phyloP scores from a whole-genome alignment of 495 filamentous ascomycete genomes.

The Penicillium pulvis region DNA sequence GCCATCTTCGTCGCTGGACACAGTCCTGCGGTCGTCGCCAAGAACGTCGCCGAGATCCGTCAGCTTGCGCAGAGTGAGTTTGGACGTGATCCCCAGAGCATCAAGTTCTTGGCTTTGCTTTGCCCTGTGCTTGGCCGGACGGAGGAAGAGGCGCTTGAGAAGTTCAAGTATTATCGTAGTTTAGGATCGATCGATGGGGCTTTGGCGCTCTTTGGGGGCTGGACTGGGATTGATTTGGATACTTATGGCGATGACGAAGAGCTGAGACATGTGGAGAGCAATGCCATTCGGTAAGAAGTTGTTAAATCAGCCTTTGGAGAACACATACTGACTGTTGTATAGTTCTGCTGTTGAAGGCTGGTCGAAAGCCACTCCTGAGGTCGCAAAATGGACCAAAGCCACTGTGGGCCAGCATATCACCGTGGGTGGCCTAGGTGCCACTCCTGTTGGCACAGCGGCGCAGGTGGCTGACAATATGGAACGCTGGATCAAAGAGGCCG shows the following conservation, averaged over 20 bases:
- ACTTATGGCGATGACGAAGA: slow-evolving; percentile 58
- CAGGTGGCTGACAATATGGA: slow-evolving; percentile 64
- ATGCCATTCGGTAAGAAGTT: slow-evolving; percentile 55
- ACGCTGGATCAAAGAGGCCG: slow-evolving; percentile 60
- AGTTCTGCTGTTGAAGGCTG: slow-evolving; percentile 52
- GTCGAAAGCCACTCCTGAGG: slow-evolving; percentile 46
- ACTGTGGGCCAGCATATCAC: slow-evolving; percentile 64
- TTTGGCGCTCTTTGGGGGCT: slow-evolving; percentile 58
- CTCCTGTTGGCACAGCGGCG: slow-evolving; percentile 54
- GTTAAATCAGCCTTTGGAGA: neutral
- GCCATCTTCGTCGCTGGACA: slow-evolving; percentile 56
- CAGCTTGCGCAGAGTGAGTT: slow-evolving; percentile 44
- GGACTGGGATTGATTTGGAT: slow-evolving; percentile 58
- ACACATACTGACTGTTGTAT: neutral
- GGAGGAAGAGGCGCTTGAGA: slow-evolving; percentile 55
- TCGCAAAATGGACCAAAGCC: slow-evolving; percentile 63
- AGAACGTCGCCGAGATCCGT: slow-evolving; percentile 54
- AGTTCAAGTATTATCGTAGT: slow-evolving; percentile 51
- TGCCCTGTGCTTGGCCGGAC: slow-evolving; percentile 55
- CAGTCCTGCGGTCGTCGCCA: slow-evolving; percentile 46
- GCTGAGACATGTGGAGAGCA: slow-evolving; percentile 60
- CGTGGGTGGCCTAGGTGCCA: slow-evolving; percentile 59
- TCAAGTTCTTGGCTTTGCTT: slow-evolving; percentile 57
- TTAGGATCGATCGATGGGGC: slow-evolving; percentile 57
- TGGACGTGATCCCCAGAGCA: slow-evolving; percentile 49